Evolutionary conservation across 352 stramenopile genomes (phyloP).

Genomic region (Phytophthora lateralis): DNA sequence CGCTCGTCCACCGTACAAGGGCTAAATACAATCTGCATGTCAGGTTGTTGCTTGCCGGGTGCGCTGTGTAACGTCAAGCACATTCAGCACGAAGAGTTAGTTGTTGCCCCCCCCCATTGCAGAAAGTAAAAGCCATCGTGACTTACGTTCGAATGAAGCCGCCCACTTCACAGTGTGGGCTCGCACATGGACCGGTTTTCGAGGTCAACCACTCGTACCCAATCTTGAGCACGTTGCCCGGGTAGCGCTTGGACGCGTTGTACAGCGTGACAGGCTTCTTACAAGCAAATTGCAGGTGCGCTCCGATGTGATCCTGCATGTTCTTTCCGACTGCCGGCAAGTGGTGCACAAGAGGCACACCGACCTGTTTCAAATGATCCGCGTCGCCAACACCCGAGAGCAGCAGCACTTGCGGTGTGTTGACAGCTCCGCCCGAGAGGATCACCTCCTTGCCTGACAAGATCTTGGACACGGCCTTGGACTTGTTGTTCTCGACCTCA

Average conservation of each 20-base stretch:
- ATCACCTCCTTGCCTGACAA: constrained; percentile 83
- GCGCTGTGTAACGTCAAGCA: constrained; percentile 25
- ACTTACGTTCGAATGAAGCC: constrained; percentile 81
- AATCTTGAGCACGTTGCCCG: constrained; percentile 79
- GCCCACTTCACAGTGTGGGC: constrained; percentile 77
- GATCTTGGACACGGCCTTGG: constrained; percentile 49
- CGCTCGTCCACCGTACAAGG: constrained; percentile 60
- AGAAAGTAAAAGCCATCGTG: not conserved
- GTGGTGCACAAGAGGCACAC: constrained; percentile 72
- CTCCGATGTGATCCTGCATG: constrained; percentile 85
- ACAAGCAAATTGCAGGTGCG: constrained; percentile 86
- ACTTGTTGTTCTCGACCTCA: constrained; percentile 62
- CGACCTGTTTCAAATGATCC: constrained; percentile 68
- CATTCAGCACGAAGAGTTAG: constrained; percentile 2
- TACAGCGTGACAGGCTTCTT: constrained; percentile 87
- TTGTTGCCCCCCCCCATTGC: not conserved
- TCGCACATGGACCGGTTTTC: constrained; percentile 64
- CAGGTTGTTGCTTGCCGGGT: constrained; percentile 70
- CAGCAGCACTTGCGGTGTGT: constrained; percentile 85
- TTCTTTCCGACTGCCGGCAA: constrained; percentile 79
- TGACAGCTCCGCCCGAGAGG: constrained; percentile 82
- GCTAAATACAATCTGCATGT: constrained; percentile 87
- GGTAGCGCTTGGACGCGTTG: constrained; percentile 83
- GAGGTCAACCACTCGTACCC: constrained; percentile 74
- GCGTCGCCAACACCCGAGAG: constrained; percentile 80